These are phyloP conservation scores for Salix purpurea DNA, from an alignment of 345 rosid species.

Conservation along the genomic window DNA sequence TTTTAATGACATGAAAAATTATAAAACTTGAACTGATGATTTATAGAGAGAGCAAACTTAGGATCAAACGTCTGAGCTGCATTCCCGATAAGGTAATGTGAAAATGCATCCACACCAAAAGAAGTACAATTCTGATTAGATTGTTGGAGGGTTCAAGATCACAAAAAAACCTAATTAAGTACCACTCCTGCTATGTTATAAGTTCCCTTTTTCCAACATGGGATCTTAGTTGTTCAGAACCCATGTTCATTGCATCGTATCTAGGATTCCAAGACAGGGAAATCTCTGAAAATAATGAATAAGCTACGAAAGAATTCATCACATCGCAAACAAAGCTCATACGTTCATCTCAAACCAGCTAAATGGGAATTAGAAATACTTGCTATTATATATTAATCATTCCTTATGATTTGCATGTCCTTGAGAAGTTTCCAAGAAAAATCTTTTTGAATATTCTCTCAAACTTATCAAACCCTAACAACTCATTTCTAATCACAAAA, in stretches of 20 bases:
- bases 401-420: not conserved
- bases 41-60: rapidly evolving
- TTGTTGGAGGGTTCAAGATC: not conserved
- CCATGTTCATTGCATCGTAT: constrained; percentile 15
- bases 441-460: not conserved
- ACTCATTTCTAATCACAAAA: no score
- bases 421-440: not conserved
- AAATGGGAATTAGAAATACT: not conserved
- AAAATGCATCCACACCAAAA: not conserved
- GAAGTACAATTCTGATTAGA: not conserved
- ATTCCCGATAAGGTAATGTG: not conserved
- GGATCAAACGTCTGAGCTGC: no score
- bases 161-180: not conserved
- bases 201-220: not conserved
- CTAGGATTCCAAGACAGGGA: not conserved
- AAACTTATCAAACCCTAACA: not conserved
- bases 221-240: constrained; percentile 5
- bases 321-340: not conserved
- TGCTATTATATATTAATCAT: not conserved
- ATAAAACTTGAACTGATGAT: rapidly evolving
- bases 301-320: not conserved
- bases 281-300: not conserved
- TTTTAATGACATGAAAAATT: no score
- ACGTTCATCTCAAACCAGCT: not conserved
- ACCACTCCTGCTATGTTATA: no score